A percentile compares a stretch with the other conserved stretches of the same genome.
Conservation (phyloP, 176 grass and related monocot genomes). For the Lolium rigidum region DNA sequence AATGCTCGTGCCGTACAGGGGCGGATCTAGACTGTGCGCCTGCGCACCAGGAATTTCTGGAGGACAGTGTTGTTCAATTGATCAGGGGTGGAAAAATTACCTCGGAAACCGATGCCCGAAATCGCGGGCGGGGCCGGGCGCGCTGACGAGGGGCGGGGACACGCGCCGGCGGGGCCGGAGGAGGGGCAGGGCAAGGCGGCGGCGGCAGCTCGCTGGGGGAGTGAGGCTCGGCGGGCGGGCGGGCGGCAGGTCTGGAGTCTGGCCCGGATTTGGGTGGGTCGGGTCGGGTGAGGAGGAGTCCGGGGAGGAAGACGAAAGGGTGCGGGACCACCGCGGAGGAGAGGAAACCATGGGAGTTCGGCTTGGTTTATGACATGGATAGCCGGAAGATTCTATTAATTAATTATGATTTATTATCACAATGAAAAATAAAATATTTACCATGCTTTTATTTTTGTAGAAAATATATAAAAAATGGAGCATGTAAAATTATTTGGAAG, state of each 20-base stretch:
- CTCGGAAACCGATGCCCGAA: not conserved
- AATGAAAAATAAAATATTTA: not conserved
- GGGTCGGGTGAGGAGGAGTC: not conserved
- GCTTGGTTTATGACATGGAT: slow-evolving; percentile 6
- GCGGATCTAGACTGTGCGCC: not conserved
- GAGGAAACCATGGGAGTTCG: slow-evolving; percentile 23
- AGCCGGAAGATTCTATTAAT: not conserved
- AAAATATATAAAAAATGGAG: too few species aligned
- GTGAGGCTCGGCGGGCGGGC: not conserved
- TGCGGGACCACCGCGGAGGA: not conserved
- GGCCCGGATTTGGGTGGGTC: not conserved
- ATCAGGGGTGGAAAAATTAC: not conserved
- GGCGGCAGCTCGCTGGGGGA: not conserved
- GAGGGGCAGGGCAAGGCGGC: not conserved
- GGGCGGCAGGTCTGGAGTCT: not conserved
- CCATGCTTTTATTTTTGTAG: not conserved
- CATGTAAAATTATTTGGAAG: not conserved
- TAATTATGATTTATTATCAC: not conserved
- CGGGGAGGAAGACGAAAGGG: not conserved
- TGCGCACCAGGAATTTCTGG: not conserved
- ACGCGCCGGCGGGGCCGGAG: not conserved
- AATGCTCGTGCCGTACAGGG: not conserved
- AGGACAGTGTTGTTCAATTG: not conserved
- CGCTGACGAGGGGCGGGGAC: not conserved
- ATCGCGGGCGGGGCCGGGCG: not conserved